Evolutionary conservation across 441 rosid species (phyloP).

Genomic region (Iberis amara): DNA sequence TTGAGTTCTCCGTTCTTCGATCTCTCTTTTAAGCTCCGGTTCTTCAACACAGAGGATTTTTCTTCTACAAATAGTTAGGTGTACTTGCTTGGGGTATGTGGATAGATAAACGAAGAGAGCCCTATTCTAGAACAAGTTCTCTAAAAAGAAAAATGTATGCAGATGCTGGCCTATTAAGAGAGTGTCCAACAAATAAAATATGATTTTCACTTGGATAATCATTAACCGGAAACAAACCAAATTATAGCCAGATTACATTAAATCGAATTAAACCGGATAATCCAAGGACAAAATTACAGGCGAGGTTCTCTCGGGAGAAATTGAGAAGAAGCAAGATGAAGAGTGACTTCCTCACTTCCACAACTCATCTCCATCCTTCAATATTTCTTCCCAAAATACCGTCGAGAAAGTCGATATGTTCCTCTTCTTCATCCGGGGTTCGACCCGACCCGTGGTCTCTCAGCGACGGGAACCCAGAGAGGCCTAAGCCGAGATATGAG

Average conservation of each 20-base stretch:
- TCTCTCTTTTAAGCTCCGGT: no score
- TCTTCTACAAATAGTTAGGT: no score
- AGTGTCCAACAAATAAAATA: no score
- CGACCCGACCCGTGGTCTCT: slow-evolving; percentile 83
- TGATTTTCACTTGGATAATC: not conserved
- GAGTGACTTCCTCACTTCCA: slow-evolving; percentile 38
- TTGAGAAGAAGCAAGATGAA: slow-evolving; percentile 21
- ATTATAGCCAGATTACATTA: not conserved
- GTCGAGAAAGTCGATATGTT: slow-evolving; percentile 21
- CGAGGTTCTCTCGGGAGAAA: slow-evolving; percentile 14
- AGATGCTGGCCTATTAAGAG: no score
- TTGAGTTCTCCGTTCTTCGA: no score
- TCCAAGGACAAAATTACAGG: slow-evolving; percentile 2
- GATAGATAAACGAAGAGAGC: no score
- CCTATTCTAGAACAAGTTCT: no score
- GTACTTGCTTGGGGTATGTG: no score
- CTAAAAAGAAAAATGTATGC: no score
- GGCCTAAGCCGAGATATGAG: slow-evolving; percentile 60
- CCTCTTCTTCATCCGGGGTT: slow-evolving; percentile 34
- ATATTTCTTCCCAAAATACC: slow-evolving; percentile 24
- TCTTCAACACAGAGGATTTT: no score
- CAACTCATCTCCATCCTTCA: slow-evolving; percentile 29
- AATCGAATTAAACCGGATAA: not conserved
- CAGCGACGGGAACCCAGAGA: slow-evolving; percentile 59
- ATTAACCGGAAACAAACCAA: not conserved